Base-by-base conservation (phyloP, 106 monocot genomes). In the Allium cepa region DNA sequence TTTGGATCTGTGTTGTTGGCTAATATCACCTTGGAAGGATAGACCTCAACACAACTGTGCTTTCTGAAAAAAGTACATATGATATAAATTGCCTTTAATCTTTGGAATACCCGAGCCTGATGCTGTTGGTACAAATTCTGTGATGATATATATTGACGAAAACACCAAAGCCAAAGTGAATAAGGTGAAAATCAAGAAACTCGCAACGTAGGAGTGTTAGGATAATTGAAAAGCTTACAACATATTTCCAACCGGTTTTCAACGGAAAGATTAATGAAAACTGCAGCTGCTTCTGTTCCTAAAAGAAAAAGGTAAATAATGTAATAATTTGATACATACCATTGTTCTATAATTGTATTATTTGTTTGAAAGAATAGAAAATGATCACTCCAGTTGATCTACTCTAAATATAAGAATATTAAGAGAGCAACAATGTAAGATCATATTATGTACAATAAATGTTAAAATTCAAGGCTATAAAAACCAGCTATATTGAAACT, bases 41-140 rank as follows among this genome's bases (percentile, higher is more conserved):
- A 22, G 22, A 22, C 22, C 22, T 1, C 0, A 22, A 22, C 22
- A 22, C 22, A 22, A 22, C 22, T 22, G 1, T 22, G 22, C 22
- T 22, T 22, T 22, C 5, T 63, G 16, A 26, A 16, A 63, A 69
- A n/a, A n/a, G 10, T 17, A 15, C 77, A 68, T 78, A 96, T 91
- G 92, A 81, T 97, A 92, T 73, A 97, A 77, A 78, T 97, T 92
- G 49, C 97, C 97, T 77, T 97, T 97, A 49, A 97, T 97, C 64
- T 97, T 92, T 49, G 97, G 97, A 71, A 97, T 97, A 85, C 97
- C 97, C 79, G 97, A 97, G 62, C 97, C 92, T 51, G 92, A 88
- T 62, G 97, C 97, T 77, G 97, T 91, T 74, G 97, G 92, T 49
- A 91, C 97, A 79, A 97, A 97, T 46, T 87, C 76, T 64, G 92